phyloP scores from a whole-genome alignment of 805 yeast species.

The Saccharomyces paradoxus region DNA sequence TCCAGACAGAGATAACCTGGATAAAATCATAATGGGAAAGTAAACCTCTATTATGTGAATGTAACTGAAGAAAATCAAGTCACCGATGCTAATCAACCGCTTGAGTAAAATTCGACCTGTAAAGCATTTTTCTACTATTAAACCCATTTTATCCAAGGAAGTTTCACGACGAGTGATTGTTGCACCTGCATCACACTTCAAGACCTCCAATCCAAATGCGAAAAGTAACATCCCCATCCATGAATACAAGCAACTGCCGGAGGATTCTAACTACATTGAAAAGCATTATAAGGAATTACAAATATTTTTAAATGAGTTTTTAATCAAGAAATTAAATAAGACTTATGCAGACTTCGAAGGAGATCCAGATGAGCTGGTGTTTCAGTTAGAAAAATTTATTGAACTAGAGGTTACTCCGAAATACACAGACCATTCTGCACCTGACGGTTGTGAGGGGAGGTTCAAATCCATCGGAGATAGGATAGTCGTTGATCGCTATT shows the following conservation, averaged over 20 bases:
- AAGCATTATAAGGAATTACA: conserved; percentile 39
- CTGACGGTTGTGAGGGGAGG: background rate
- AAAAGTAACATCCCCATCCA: conserved; percentile 10
- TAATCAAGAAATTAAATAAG: conserved; percentile 19
- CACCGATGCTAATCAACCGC: background rate
- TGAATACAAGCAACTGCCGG: conserved; percentile 42
- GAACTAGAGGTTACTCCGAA: conserved; percentile 26
- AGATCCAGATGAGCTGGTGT: conserved; percentile 34
- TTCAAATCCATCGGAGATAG: conserved; percentile 13
- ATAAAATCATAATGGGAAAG: background rate
- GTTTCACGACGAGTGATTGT: conserved; percentile 17
- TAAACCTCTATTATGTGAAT: background rate
- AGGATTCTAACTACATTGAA: conserved; percentile 44
- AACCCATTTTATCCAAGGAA: conserved; percentile 4
- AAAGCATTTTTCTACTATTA: background rate
- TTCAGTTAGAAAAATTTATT: conserved; percentile 34
- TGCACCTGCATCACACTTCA: conserved; percentile 16
- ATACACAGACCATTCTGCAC: conserved; percentile 5
- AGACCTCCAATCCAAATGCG: background rate
- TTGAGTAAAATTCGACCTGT: background rate
- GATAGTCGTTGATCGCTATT: conserved; percentile 23
- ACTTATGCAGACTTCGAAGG: conserved; percentile 34
- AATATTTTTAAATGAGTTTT: conserved; percentile 12
- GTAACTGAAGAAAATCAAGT: background rate
- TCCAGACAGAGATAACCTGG: background rate